These are phyloP conservation scores for Mycosarcoma maydis DNA, from an alignment of 1,284 basidiomycete species.

Conservation along the genomic window DNA sequence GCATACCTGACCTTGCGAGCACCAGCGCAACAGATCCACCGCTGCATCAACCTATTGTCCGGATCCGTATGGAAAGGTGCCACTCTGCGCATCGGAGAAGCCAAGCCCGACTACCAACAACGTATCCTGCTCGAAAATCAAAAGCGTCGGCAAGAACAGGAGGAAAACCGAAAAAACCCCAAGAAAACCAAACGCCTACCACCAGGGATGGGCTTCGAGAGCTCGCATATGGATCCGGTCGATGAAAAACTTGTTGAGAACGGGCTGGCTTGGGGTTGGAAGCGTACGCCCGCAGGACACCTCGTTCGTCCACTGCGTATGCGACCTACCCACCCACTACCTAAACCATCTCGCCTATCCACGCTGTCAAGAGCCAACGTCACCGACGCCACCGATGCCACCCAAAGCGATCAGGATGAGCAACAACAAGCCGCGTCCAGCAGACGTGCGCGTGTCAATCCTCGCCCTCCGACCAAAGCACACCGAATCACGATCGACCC, in stretches of 20 bases:
- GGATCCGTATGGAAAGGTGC: constrained; percentile 63
- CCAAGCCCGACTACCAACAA: constrained; percentile 48
- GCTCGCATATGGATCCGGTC: constrained; percentile 42
- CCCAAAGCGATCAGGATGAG: constrained; percentile 15
- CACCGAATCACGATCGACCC: constrained; percentile 61
- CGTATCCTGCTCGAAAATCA: constrained; percentile 30
- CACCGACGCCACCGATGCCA: constrained; percentile 1
- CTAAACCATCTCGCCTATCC: constrained; percentile 29
- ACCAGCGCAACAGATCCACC: constrained; percentile 42
- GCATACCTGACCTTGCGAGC: constrained; percentile 55
- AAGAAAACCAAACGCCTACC: constrained; percentile 40
- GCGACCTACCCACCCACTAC: constrained; percentile 54
- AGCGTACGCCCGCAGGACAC: constrained; percentile 58
- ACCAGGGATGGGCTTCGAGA: constrained; percentile 49
- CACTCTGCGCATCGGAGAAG: constrained; percentile 58
- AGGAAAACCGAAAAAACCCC: constrained; percentile 8
- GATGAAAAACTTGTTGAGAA: constrained; percentile 38
- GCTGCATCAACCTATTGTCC: constrained; percentile 53
- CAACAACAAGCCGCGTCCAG: constrained; percentile 7
- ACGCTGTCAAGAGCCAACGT: constrained; percentile 13
- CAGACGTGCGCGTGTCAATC: constrained; percentile 29
- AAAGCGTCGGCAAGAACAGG: constrained; percentile 18
- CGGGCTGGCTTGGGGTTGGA: constrained; percentile 62
- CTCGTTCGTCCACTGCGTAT: constrained; percentile 61
- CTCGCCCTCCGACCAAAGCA: constrained; percentile 36